These are phyloP conservation scores for Globisporangium viniferum DNA, from an alignment of 352 stramenopile species.

Conservation along the genomic window DNA sequence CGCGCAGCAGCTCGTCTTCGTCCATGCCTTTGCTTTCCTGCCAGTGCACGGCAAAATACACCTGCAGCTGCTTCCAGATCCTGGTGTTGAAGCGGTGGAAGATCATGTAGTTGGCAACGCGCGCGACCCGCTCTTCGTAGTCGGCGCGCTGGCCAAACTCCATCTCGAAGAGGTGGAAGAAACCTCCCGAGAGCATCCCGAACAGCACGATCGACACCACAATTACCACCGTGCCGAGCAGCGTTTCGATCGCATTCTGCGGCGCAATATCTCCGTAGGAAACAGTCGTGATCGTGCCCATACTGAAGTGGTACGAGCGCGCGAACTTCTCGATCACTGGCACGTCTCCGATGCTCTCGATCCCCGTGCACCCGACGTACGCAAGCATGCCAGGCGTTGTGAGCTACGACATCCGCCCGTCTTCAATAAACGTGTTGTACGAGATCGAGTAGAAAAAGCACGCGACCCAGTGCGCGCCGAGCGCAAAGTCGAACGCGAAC, in stretches of 20 bases:
- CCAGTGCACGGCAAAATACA: constrained; percentile 46
- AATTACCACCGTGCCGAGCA: constrained; percentile 30
- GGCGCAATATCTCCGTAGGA: constrained; percentile 41
- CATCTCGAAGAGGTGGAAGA: constrained; percentile 49
- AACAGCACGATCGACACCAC: constrained; percentile 39
- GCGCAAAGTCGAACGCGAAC: constrained; percentile 22
- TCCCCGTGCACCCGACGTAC: constrained; percentile 17
- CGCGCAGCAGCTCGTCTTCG: constrained; percentile 37
- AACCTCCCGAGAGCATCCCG: constrained; percentile 38
- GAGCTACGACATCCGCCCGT: constrained; percentile 16
- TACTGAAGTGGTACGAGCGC: constrained; percentile 37
- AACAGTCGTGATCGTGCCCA: constrained; percentile 36
- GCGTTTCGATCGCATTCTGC: constrained; percentile 32
- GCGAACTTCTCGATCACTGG: constrained; percentile 25
- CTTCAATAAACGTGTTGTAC: constrained; percentile 19
- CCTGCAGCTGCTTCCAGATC: constrained; percentile 43
- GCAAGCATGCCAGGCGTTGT: constrained; percentile 27
- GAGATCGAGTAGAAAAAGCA: constrained; percentile 24
- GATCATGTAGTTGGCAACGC: constrained; percentile 38
- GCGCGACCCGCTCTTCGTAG: constrained; percentile 43
- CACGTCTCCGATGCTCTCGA: constrained; percentile 22
- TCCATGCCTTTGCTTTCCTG: constrained; percentile 47
- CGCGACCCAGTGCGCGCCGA: constrained; percentile 27
- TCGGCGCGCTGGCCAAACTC: constrained; percentile 40
- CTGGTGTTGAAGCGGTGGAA: constrained; percentile 40